Conservation (phyloP, 108 stramenopile genomes). For the Nitzschia putrida region DNA sequence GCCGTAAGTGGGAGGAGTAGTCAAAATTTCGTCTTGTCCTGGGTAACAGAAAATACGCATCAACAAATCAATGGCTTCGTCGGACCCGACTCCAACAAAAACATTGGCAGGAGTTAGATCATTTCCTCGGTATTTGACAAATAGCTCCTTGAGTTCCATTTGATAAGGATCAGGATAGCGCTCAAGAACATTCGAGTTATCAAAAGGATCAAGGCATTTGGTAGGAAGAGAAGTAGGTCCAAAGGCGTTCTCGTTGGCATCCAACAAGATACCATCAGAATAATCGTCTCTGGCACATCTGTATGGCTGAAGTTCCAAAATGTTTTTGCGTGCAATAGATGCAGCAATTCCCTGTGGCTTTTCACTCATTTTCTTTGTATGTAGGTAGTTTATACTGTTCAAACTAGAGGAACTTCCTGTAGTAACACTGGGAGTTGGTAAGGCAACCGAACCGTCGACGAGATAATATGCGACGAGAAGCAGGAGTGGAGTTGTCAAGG, state of each 20-base stretch:
- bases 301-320: slow-evolving; percentile 88
- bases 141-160: slow-evolving; percentile 67
- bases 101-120: slow-evolving; percentile 79
- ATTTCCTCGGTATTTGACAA: slow-evolving; percentile 66
- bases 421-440: too few relatives aligned
- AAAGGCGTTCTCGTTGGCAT: slow-evolving; percentile 95
- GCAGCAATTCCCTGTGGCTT: slow-evolving; percentile 48
- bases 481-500: too few relatives aligned
- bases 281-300: slow-evolving; percentile 97
- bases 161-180: slow-evolving; percentile 95
- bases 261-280: slow-evolving; percentile 84
- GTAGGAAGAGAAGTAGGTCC: slow-evolving; percentile 75
- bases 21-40: slow-evolving; percentile 78
- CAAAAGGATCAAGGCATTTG: slow-evolving; percentile 62
- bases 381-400: too few relatives aligned
- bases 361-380: too few relatives aligned
- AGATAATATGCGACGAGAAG: too few relatives aligned
- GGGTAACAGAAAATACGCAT: slow-evolving; percentile 94
- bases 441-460: too few relatives aligned
- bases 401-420: too few relatives aligned
- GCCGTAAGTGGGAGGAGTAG: slow-evolving; percentile 94
- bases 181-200: slow-evolving; percentile 67
- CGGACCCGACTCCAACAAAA: slow-evolving; percentile 94
- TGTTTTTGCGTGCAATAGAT: slow-evolving; percentile 87
- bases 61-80: slow-evolving; percentile 96